phyloP scores from a whole-genome alignment of 169 alveolate species.

The Plasmodium cynomolgi region DNA sequence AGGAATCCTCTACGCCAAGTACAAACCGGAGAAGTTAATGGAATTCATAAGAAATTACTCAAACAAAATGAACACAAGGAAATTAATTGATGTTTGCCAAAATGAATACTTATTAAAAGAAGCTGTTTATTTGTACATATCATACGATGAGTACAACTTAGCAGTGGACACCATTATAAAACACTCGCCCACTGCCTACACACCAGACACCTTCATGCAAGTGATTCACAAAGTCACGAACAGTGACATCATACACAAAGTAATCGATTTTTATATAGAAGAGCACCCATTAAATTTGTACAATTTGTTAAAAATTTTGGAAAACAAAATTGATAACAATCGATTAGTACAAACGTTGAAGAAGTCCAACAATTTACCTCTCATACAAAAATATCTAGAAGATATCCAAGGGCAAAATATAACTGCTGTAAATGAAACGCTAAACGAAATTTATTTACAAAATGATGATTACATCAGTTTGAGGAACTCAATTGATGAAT shows the following conservation, averaged over 20 bases:
- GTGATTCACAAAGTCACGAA: constrained; percentile 85
- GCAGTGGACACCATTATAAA: constrained; percentile 92
- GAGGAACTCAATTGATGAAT: constrained; percentile 93
- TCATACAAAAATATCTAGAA: constrained; percentile 85
- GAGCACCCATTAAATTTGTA: constrained; percentile 98
- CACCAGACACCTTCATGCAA: constrained; percentile 83
- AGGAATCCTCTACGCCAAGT: constrained; percentile 98
- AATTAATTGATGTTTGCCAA: constrained; percentile 84
- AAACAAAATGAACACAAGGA: constrained; percentile 78
- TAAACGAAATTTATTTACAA: constrained; percentile 97
- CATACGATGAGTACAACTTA: constrained; percentile 96
- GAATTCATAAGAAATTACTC: constrained; percentile 47
- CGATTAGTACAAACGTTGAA: constrained; percentile 93
- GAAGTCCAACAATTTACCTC: constrained; percentile 87
- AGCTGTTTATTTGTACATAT: constrained; percentile 96
- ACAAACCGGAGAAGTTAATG: constrained; percentile 97
- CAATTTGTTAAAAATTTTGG: constrained; percentile 87
- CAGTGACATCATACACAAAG: constrained; percentile 97
- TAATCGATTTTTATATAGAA: constrained; percentile 98
- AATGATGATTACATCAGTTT: constrained; percentile 96
- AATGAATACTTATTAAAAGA: constrained; percentile 94
- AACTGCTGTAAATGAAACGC: constrained; percentile 97
- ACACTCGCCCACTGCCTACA: constrained; percentile 91
- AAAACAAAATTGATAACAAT: constrained; percentile 93
- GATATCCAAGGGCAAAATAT: constrained; percentile 90